Conservation (phyloP, 106 monocot genomes). For the Gastrodia elata region DNA sequence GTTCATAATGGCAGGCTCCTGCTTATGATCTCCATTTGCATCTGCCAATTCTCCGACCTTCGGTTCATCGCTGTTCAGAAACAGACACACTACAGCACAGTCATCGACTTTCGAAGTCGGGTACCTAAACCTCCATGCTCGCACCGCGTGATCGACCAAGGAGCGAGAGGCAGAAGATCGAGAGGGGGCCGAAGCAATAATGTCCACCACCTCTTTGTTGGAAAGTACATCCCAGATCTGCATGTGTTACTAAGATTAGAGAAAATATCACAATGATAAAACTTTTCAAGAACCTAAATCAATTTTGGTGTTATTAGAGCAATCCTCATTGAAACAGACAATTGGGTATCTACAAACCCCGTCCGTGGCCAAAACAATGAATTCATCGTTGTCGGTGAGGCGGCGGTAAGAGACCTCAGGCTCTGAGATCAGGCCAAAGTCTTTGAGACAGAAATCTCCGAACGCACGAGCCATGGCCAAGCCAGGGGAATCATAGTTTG, state of each 20-base stretch:
- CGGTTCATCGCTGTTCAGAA: constrained; percentile 7
- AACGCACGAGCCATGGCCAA: constrained; percentile 41
- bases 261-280: constrained; percentile 1
- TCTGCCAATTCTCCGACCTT: background rate
- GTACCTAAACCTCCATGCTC: constrained; percentile 17
- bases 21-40: background rate
- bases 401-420: constrained; percentile 27
- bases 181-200: constrained; percentile 13
- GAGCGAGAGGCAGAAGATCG: constrained; percentile 9
- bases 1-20: background rate
- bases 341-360: constrained; percentile 15
- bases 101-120: constrained; percentile 24
- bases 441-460: constrained; percentile 30
- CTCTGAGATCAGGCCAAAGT: constrained; percentile 32
- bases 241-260: background rate
- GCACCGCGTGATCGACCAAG: constrained; percentile 19
- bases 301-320: too few relatives aligned
- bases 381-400: constrained; percentile 27
- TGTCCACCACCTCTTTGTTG: constrained; percentile 18
- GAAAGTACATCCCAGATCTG: constrained; percentile 32
- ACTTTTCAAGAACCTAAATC: too few relatives aligned
- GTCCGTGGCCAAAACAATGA: constrained; percentile 32
- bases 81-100: constrained; percentile 22
- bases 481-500: constrained; percentile 27
- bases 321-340: too few relatives aligned